Base-by-base conservation (phyloP, 257 asterid genomes). In the Nicotiana paniculata region DNA sequence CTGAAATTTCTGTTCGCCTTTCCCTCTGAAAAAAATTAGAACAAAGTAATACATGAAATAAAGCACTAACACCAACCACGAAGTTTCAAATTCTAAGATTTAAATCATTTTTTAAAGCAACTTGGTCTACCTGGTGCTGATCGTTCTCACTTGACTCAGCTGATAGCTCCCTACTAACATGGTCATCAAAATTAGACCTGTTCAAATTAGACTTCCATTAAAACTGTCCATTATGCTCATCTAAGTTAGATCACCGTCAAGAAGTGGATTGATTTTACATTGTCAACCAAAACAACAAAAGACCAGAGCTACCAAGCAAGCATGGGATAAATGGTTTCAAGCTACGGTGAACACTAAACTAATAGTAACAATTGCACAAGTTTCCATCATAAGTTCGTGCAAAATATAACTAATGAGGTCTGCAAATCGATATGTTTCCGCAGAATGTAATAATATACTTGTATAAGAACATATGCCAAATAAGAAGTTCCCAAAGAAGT, bases 111-210 rank as follows among this genome's bases (percentile, higher is more conserved):
- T 77, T 72, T 65, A 68, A 80, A 67, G 82, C 82, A 53, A 79
- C 64, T 77, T 74, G 77, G 82, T 82, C 83, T 83, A 94, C 98
- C 92, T 90, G 91, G 81, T 85, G 87, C 70, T 69, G 86, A 81
- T 89, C 89, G 66, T 84, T 91, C 79, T 85, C 86, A 82, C 82
- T 83, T 28, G 92, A 88, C 80, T 90, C 95, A 72, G 88, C 86
- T 8, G 97, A 93, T 65, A 72, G 83, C 83, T 89, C 97, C 85
- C 91, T 86, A 81, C 87, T 87, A 67, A 83, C 89, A 85, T 61
- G 86, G 64, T 86, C 90, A 67, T 85, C 92, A 82, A 79, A 84
- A 85, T 90, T 81, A 67, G 93, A 88, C 87, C 97, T 91, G 93
- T 82, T 80, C 16, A 68, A 85, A 77, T 80, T 53, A 82, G 39